A percentile compares a stretch with the other conserved stretches of the same genome.
Conservation (phyloP, 192 early-diverging fungal genomes). For the Coemansia sp. region DNA sequence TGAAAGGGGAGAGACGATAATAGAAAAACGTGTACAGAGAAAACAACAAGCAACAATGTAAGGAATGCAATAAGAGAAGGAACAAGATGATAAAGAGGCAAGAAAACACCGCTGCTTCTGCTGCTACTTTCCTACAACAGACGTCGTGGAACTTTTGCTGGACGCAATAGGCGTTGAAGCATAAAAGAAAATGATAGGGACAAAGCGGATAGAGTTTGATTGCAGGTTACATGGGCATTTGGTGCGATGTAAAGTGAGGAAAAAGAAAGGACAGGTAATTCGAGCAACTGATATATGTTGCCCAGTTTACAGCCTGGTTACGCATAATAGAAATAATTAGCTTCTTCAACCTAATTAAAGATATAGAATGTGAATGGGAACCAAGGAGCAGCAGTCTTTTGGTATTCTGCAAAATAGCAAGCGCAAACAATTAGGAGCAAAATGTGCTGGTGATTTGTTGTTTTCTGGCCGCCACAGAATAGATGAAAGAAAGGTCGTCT, state of each 20-base stretch:
- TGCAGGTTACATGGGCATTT: constrained; percentile 2
- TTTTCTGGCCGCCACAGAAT: constrained; percentile 7
- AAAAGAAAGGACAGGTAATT: neutral
- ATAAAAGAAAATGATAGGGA: constrained; percentile 3
- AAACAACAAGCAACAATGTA: neutral
- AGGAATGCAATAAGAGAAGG: neutral
- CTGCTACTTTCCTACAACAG: neutral
- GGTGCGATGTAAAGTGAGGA: neutral
- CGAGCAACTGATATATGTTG: neutral
- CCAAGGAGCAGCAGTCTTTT: neutral
- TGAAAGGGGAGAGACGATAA: neutral
- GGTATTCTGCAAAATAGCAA: constrained; percentile 1
- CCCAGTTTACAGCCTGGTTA: neutral
- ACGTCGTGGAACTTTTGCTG: neutral
- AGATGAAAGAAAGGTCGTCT: neutral
- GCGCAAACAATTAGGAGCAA: neutral
- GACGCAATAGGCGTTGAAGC: neutral
- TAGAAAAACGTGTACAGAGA: neutral
- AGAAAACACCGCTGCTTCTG: neutral
- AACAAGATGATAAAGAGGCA: neutral
- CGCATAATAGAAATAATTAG: neutral
- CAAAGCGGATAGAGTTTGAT: constrained; percentile 6
- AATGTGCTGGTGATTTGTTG: constrained; percentile 3
- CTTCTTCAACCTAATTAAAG: constrained; percentile 1
- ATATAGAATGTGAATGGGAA: neutral